Base-by-base conservation (phyloP, 2,329 filamentous ascomycete species). In the Tolypocladium sp. region DNA sequence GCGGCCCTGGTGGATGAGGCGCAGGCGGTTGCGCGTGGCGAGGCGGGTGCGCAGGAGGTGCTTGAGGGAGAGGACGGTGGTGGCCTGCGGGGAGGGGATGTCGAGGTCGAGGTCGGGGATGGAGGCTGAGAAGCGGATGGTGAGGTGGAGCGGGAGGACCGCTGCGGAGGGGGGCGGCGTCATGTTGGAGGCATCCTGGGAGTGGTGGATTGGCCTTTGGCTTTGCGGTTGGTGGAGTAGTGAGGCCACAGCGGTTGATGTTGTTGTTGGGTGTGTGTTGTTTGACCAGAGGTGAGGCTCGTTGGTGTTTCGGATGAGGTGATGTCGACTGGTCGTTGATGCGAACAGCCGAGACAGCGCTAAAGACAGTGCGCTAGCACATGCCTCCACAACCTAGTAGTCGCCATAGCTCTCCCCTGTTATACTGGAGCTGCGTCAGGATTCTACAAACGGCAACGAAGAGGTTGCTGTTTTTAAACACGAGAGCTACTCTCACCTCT, bases 1-100 rank as follows among this genome's bases (percentile, higher is more conserved):
- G 69, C 90, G 92, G 62, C 94, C 94, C 56, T 90, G 85, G 72
- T 96, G 87, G 71, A 97, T 97, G 63, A 99, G 85, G 61, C 93
- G 91, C 38, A 97, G 83, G 41, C 91, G 88, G 62, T 85, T 86
- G 49, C 82, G 79, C 17, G 86, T 82, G 7, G 87, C 80, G 27
- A 97, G 83, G 53, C 88, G 82, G 10, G 79, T 74, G 65, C 94
- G 91, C 69, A 97, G 90, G 57, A 89, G 81, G 66, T 89, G 87
- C 73, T 96, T 96, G 59, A 97, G 82, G 2, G 88, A 84, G 58
- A 91, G 82, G 58, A 91, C 84, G 49, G 91, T 91, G 13, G 88
- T 92, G 38, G 80, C 79, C 55, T 79, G 73, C 0, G 92, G 90
- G 7, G 80, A 76, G 55, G 84, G 73, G 68, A 97, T 85, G 67